Conservation (phyloP, 768 basidiomycete genomes). For the Mycena galopus region DNA sequence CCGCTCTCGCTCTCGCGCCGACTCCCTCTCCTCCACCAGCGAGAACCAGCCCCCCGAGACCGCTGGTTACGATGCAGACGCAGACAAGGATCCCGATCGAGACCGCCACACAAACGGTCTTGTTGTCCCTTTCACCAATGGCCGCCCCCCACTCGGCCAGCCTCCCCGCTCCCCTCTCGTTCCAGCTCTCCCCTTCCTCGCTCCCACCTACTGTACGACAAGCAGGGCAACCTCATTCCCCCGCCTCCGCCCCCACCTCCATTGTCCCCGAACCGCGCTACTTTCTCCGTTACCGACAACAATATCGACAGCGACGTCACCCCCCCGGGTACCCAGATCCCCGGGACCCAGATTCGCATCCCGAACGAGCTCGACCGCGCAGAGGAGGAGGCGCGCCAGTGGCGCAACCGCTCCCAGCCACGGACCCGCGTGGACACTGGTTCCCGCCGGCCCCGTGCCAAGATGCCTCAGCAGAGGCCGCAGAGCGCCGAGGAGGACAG, state of each 20-base stretch:
- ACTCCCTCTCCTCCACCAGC: conserved; percentile 79
- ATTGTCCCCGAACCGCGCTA: conserved; percentile 58
- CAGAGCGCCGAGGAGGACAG: conserved; percentile 35
- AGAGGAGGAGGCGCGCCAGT: conserved; percentile 5
- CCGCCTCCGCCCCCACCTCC: conserved; percentile 57
- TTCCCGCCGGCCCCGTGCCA: conserved; percentile 32
- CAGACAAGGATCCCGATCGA: no score
- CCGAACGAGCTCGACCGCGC: conserved; percentile 52
- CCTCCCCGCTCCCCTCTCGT: conserved; percentile 51
- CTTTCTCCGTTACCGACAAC: conserved; percentile 55
- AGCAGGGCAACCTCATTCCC: conserved; percentile 43
- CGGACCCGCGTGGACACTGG: conserved; percentile 14
- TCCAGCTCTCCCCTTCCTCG: conserved; percentile 54
- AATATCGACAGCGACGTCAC: conserved; percentile 51
- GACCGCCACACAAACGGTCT: conserved; percentile 52
- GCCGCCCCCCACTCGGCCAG: conserved; percentile 49
- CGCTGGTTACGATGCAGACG: conserved; percentile 81
- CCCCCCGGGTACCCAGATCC: conserved; percentile 53
- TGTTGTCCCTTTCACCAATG: conserved; percentile 40
- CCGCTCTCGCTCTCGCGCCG: conserved; percentile 70
- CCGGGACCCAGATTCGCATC: conserved; percentile 49
- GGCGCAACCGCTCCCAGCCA: conserved; percentile 20
- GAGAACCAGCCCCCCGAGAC: conserved; percentile 67
- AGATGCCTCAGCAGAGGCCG: conserved; percentile 18
- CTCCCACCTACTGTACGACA: conserved; percentile 45